Evolutionary conservation across 768 basidiomycete genomes (phyloP).

Genomic region (Lentinula lateritia): DNA sequence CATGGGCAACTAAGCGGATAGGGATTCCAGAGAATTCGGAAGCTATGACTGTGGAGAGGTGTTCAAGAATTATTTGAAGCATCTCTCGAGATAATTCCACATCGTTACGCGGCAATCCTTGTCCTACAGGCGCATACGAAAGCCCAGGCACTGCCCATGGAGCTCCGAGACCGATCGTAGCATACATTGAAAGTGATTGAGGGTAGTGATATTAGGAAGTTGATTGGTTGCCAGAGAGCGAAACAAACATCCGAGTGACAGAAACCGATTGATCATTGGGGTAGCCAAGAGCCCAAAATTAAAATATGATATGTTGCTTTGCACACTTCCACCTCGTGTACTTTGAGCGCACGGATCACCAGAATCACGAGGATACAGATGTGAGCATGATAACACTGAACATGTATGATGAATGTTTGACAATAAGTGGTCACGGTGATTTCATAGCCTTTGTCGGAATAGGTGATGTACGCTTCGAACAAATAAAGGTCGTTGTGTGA

Average conservation of each 20-base stretch:
- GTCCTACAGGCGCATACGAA: not conserved
- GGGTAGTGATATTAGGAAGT: too few species aligned
- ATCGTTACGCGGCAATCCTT: conserved; percentile 22
- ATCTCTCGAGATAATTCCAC: conserved; percentile 33
- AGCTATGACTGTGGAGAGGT: conserved; percentile 39
- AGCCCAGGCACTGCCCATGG: not conserved
- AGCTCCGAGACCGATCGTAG: not conserved
- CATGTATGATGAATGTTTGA: too few species aligned
- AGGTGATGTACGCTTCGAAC: too few species aligned
- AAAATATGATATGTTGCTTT: not conserved
- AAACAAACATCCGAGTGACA: too few species aligned
- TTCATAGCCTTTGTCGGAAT: too few species aligned
- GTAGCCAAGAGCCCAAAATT: too few species aligned
- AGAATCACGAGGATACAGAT: not conserved
- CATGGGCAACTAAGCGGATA: conserved; percentile 62
- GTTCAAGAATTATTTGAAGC: conserved; percentile 41
- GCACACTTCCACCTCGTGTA: not conserved
- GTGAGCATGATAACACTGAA: too few species aligned
- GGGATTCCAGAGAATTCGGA: conserved; percentile 38
- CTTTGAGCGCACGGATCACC: not conserved
- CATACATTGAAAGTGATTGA: not conserved
- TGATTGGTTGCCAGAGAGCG: too few species aligned
- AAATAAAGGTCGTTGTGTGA: too few species aligned
- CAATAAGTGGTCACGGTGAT: too few species aligned
- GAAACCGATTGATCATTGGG: too few species aligned